Percentiles rank a stretch among this genome's conserved stretches.
Evolutionary conservation across 495 filamentous ascomycete species (phyloP).

Genomic region (Chaetomidium leptoderma): DNA sequence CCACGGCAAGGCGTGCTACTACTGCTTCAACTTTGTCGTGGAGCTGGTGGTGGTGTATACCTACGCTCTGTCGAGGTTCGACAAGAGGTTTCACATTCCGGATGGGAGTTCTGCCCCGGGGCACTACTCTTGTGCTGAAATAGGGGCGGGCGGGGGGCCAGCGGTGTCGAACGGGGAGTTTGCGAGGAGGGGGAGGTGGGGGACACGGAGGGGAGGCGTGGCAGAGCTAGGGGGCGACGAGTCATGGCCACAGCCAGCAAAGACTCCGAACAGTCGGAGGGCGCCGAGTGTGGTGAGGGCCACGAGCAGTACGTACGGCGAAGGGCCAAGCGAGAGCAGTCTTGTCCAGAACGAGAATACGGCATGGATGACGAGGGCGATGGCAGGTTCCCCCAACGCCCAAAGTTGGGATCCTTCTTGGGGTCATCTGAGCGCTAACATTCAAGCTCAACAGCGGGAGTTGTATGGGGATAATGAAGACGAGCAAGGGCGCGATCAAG

Average conservation of each 20-base stretch:
- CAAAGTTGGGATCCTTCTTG: neutral
- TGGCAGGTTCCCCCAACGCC: conserved; percentile 15
- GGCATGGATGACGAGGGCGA: conserved; percentile 30
- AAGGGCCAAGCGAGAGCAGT: conserved; percentile 1
- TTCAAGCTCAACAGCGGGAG: conserved; percentile 18
- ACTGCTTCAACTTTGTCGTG: conserved; percentile 68
- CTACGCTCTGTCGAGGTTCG: conserved; percentile 61
- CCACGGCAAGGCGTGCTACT: conserved; percentile 66
- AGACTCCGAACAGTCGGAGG: neutral
- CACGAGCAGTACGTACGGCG: conserved; percentile 2
- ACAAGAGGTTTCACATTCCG: conserved; percentile 67
- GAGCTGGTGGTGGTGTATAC: conserved; percentile 65
- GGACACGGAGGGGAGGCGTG: neutral
- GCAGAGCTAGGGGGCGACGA: neutral
- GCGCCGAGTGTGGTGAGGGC: neutral
- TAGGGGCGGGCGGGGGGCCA: neutral
- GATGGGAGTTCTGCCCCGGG: conserved; percentile 39
- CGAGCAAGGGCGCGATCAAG: neutral
- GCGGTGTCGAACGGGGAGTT: neutral
- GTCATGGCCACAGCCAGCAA: neutral
- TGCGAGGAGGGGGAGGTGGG: neutral
- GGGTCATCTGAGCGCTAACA: neutral
- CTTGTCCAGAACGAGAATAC: conserved; percentile 13
- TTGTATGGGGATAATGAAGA: conserved; percentile 25
- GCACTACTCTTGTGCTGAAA: conserved; percentile 27